Base-by-base conservation (phyloP, 108 stramenopile species). In the Pseudonitzschia delicatissima region DNA sequence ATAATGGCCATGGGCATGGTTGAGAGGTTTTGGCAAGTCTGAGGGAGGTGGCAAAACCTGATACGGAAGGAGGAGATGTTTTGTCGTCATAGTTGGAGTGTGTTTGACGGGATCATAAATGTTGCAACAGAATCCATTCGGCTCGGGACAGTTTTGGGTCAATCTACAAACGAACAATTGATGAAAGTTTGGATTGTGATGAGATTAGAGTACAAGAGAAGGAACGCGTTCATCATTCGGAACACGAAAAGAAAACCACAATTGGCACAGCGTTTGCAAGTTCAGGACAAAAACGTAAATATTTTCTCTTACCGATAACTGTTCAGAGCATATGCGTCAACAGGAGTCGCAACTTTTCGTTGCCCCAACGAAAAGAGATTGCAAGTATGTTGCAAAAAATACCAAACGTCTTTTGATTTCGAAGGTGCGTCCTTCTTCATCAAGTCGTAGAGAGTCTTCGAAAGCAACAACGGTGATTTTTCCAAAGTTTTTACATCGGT, bases 41-140 rank as follows among this genome's bases (percentile, higher is more conserved):
- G 68, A 63, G 21, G 69, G 39, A 57, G 64, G 33, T 0, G 88
- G 85, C n/a, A 89, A 27, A 3, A 84, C 35, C 73, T 86, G 88
- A 61, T 82, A 79, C 5, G 91, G 91, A 21, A 86, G 39, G 17
- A 92, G 44, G 20, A 88, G 67, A 40, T 84, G 77, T 34, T 69
- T 73, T 40, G 79, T 82, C 73, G 88, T 73, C 45, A 88, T 64
- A 21, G 86, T 70, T 20, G 60, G 66, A 21, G 32, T 57, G 42
- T 62, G 55, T 27, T 50, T 53, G 9, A 57, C 72, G 5, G 80
- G 68, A 64, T 88, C 87, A 47, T 74, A 53, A 44, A 92, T 78
- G 62, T 77, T 80, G 61, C 91, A 92, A 67, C 88, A 92, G 55
- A 81, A 92, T 40, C 87, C 85, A 51, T 64, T 73, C 28, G 67